Conservation (phyloP, 2,329 filamentous ascomycete species). For the Pseudogymnoascus sp. region DNA sequence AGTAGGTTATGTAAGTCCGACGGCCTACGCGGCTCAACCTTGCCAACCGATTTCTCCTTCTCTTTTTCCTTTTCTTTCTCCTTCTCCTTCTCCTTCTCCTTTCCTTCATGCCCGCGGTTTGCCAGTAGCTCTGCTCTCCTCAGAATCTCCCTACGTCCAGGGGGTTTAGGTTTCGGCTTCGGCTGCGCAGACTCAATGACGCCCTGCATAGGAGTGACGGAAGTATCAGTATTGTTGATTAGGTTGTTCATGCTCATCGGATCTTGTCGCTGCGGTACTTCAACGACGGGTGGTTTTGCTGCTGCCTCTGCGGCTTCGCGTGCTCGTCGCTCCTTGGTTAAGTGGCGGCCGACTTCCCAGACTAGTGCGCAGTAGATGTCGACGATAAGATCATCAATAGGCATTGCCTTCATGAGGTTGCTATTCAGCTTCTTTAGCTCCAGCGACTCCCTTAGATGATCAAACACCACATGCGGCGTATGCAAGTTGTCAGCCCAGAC, state of each 20-base stretch:
- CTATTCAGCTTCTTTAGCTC: slow-evolving; percentile 76
- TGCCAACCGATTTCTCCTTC: slow-evolving; percentile 16
- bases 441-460: slow-evolving; percentile 57
- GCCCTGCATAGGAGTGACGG: neutral
- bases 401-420: slow-evolving; percentile 73
- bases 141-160: slow-evolving; percentile 40
- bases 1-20: slow-evolving; percentile 1
- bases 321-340: slow-evolving; percentile 39
- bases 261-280: slow-evolving; percentile 15
- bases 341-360: slow-evolving; percentile 48
- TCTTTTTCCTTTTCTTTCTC: slow-evolving; percentile 21
- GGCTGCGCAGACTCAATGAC: slow-evolving; percentile 21
- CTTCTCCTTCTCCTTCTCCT: slow-evolving; percentile 11
- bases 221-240: slow-evolving; percentile 27
- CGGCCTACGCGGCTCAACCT: neutral
- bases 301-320: slow-evolving; percentile 24
- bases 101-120: slow-evolving; percentile 14
- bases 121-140: slow-evolving; percentile 49
- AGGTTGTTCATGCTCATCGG: slow-evolving; percentile 29
- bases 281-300: neutral
- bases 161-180: slow-evolving; percentile 37
- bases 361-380: slow-evolving; percentile 81
- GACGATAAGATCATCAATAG: slow-evolving; percentile 88
- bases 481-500: slow-evolving; percentile 46
- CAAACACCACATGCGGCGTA: slow-evolving; percentile 43